These are phyloP conservation scores for Camelina sativa DNA, from an alignment of 345 rosid genomes.

Conservation along the genomic window DNA sequence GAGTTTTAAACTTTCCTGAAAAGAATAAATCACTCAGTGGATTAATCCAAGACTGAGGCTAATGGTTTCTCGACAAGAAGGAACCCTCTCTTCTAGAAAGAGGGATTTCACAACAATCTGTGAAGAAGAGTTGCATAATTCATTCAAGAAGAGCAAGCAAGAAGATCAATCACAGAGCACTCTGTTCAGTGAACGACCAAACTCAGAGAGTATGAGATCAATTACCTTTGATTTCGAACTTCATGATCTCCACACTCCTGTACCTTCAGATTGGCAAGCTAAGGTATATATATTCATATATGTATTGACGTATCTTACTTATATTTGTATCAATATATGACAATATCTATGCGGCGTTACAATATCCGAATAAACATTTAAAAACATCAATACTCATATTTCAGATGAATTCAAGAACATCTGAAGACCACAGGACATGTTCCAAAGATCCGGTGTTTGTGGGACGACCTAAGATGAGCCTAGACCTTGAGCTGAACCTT, in stretches of 20 bases:
- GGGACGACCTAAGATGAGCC: constrained; percentile 52
- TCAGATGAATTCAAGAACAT: constrained; percentile 48
- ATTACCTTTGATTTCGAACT: constrained; percentile 40
- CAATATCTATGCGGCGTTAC: not conserved
- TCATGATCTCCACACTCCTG: constrained; percentile 41
- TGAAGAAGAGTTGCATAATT: constrained; percentile 41
- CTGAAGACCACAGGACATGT: constrained; percentile 54
- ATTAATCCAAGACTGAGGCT: constrained; percentile 13
- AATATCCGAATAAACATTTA: constrained; percentile 16
- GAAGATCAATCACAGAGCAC: constrained; percentile 41
- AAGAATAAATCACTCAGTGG: constrained; percentile 25
- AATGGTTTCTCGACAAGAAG: constrained; percentile 46
- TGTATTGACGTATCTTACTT: not conserved
- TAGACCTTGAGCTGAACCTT: constrained; percentile 81
- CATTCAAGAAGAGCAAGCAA: constrained; percentile 38
- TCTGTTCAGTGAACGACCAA: constrained; percentile 32
- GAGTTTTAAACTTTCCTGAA: constrained; percentile 16
- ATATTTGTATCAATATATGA: not conserved
- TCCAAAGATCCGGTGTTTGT: constrained; percentile 45
- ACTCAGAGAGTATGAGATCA: constrained; percentile 38
- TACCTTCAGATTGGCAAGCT: constrained; percentile 36
- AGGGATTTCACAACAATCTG: constrained; percentile 24
- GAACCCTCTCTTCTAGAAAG: constrained; percentile 40
- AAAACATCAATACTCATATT: constrained; percentile 6
- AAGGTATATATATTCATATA: constrained; percentile 40